Conservation (phyloP, 2,329 filamentous ascomycete genomes). For the Ophiostoma perfectum region DNA sequence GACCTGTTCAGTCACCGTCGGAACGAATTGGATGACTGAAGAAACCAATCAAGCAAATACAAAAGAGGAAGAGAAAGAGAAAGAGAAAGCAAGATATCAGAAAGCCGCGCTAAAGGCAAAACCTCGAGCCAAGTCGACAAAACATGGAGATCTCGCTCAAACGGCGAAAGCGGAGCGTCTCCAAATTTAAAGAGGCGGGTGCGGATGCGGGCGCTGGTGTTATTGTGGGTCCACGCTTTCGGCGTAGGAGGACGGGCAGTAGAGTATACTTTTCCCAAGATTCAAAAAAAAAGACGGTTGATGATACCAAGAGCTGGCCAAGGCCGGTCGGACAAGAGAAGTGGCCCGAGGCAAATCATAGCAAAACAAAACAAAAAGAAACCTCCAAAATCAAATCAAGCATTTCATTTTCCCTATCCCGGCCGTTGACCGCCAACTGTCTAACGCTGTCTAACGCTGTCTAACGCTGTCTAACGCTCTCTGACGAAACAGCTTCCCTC, state of each 20-base stretch:
- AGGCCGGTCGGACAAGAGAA: too few relatives aligned
- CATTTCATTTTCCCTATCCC: too few relatives aligned
- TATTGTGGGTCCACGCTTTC: not conserved
- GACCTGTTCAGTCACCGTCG: too few relatives aligned
- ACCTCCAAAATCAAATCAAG: too few relatives aligned
- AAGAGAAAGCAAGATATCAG: not conserved
- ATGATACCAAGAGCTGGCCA: not conserved
- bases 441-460: too few relatives aligned
- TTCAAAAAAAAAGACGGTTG: not conserved
- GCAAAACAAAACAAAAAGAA: too few relatives aligned
- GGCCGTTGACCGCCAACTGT: too few relatives aligned
- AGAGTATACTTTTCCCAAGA: not conserved
- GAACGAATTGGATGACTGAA: too few relatives aligned
- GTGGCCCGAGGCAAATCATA: too few relatives aligned
- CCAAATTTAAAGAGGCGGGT: constrained; percentile 5
- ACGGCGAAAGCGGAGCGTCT: constrained; percentile 12
- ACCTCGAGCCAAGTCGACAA: not conserved
- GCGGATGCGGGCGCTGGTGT: not conserved
- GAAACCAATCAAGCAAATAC: not conserved
- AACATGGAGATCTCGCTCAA: constrained; percentile 8
- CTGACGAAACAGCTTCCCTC: not conserved
- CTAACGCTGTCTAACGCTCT: not conserved
- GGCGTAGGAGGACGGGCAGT: not conserved
- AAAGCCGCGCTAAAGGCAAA: not conserved
- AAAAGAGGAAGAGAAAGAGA: not conserved